These are phyloP conservation scores for Gremmenia infestans DNA, from an alignment of 2,329 filamentous ascomycete species.

Conservation along the genomic window DNA sequence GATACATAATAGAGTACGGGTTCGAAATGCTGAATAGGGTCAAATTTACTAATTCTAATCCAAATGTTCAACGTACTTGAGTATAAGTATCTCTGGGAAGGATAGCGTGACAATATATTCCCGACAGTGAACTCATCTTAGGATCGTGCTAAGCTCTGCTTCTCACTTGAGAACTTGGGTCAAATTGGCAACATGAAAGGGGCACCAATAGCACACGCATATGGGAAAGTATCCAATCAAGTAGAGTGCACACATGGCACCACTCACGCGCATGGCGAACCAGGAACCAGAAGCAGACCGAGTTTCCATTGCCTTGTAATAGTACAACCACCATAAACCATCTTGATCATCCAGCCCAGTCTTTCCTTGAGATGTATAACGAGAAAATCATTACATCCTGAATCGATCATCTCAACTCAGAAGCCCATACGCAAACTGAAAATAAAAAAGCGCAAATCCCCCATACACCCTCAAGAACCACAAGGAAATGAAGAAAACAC, in stretches of 20 bases:
- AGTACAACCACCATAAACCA: conserved; percentile 11
- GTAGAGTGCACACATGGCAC: neutral
- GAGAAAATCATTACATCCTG: conserved; percentile 4
- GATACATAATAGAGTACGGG: neutral
- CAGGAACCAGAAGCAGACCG: neutral
- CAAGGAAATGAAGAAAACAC: conserved; percentile 11
- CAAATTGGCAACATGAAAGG: neutral
- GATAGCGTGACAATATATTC: neutral
- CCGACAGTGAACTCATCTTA: neutral
- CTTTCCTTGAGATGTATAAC: conserved; percentile 9
- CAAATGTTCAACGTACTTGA: neutral
- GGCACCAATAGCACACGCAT: neutral
- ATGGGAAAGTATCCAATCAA: neutral
- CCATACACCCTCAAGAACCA: conserved; percentile 20
- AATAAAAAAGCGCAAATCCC: conserved; percentile 10
- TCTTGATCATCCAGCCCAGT: conserved; percentile 1
- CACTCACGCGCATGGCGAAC: neutral
- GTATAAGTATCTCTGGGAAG: neutral
- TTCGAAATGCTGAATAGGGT: neutral
- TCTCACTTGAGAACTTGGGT: neutral
- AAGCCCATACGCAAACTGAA: conserved; percentile 13
- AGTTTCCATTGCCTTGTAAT: conserved; percentile 5
- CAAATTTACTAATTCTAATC: neutral
- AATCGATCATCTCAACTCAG: conserved; percentile 13
- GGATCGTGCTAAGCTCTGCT: neutral